phyloP scores from a whole-genome alignment of 176 grass and related monocot genomes.

The Elymus sibiricus region DNA sequence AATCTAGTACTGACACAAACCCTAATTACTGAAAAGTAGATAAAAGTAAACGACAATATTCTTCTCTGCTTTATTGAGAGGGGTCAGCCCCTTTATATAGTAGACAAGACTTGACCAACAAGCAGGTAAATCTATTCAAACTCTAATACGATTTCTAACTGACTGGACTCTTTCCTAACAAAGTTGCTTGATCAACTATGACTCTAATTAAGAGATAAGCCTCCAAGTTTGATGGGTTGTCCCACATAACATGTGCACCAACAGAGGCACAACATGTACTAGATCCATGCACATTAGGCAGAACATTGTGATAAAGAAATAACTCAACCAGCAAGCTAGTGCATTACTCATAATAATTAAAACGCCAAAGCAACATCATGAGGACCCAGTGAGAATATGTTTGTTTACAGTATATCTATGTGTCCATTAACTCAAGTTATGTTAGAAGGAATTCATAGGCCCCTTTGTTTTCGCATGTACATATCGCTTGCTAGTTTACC shows the following conservation, averaged over 20 bases:
- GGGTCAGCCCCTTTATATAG: no score
- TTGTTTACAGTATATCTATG: not conserved
- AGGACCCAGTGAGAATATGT: not conserved
- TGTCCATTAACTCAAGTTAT: not conserved
- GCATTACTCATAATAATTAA: slow-evolving; percentile 12
- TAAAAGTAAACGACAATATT: no score
- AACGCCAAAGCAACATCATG: not conserved
- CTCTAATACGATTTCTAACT: no score
- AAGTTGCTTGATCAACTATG: no score
- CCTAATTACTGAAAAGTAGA: no score
- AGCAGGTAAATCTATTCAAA: no score
- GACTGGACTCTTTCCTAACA: no score
- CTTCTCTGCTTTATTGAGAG: no score
- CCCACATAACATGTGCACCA: not conserved
- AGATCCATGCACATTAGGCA: not conserved
- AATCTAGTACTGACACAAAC: no score
- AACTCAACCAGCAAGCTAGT: slow-evolving; percentile 24
- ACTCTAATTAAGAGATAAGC: no score
- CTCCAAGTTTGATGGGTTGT: no score
- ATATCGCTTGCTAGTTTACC: slow-evolving; percentile 2
- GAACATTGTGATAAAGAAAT: not conserved
- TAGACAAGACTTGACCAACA: no score
- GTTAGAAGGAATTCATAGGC: not conserved
- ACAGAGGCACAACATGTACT: not conserved
- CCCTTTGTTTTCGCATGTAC: slow-evolving; percentile 6